These are phyloP conservation scores for Perilla frutescens DNA, from an alignment of 257 asterid genomes.

Conservation along the genomic window DNA sequence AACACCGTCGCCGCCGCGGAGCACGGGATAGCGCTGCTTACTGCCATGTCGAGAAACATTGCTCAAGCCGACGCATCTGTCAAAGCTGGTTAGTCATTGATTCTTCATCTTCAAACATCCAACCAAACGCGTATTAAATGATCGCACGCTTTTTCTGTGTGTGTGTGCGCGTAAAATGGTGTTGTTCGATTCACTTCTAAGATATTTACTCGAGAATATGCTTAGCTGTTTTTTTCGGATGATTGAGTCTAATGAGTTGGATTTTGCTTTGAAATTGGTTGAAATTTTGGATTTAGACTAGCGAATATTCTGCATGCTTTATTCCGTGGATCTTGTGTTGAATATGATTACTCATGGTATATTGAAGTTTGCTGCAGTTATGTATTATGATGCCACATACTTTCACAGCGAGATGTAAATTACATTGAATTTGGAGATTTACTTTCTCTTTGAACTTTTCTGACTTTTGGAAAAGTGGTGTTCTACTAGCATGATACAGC, in stretches of 20 bases:
- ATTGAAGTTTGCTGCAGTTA: slow-evolving; percentile 10
- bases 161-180: background rate
- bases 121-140: background rate
- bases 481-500: background rate
- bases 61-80: slow-evolving; percentile 95
- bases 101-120: slow-evolving; percentile 16
- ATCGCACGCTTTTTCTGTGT: background rate
- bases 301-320: background rate
- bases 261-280: slow-evolving; percentile 21
- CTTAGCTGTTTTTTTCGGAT: slow-evolving; percentile 16
- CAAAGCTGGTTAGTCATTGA: slow-evolving; percentile 71
- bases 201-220: slow-evolving; percentile 13
- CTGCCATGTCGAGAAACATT: slow-evolving; percentile 84
- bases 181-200: slow-evolving; percentile 5
- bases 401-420: background rate
- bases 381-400: background rate
- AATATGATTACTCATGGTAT: background rate
- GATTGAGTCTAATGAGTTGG: background rate
- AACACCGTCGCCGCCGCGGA: slow-evolving; percentile 95
- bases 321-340: slow-evolving; percentile 3
- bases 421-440: slow-evolving; percentile 9
- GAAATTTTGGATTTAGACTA: background rate
- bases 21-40: slow-evolving; percentile 88
- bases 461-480: background rate
- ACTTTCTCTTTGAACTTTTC: background rate